Evolutionary conservation across 2,329 filamentous ascomycete genomes (phyloP), one percentile per base, ranked within the genome.

Genomic region (Beauveria medogensis): DNA sequence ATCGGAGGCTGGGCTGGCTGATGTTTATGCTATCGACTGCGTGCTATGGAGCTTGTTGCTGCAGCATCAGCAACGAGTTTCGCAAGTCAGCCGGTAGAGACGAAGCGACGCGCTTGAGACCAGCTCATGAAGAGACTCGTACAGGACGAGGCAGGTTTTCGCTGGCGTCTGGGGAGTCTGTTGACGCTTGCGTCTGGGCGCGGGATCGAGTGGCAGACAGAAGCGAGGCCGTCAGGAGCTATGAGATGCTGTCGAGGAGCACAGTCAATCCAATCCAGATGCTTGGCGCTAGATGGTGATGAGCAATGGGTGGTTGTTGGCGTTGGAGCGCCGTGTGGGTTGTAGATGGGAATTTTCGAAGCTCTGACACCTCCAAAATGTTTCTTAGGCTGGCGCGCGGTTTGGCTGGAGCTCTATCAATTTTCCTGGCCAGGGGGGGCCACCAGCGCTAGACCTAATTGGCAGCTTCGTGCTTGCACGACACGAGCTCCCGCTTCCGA

Each of bases 351-450:
- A 61, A 30, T 55, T 55, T 60, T 55, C 26, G 59, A 55, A 61
- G 59, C 59, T 55, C 24, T 55, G 43, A 14, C 26, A 52, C 40
- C 37, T 56, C 51, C 14, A 54, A 55, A 60, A 60, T 51, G 51
- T 60, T 60, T 60, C 58, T 50, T 46, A 20, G 56, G 47, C 47
- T 44, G 40, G 48, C 56, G 58, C 44, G 55, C 5, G 34, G 43
- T 47, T 55, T 55, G 58, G 34, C 52, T 57, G 60, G 54, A 61
- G 60, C 60, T 61, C 52, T 61, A 28, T 34, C 18, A 61, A 53
- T 61, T 61, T 61, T 61, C 53, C 18, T 41, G 47, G 57, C 53
- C 46, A 56, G 52, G 59, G 46, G 53, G 52, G 59, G 46, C 3
- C 16, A 24, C 3, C 16, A 10, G 60, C 60, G 60, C 60, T 61